phyloP scores from a whole-genome alignment of 2,329 filamentous ascomycete genomes.

The Tolypocladium tundrense region DNA sequence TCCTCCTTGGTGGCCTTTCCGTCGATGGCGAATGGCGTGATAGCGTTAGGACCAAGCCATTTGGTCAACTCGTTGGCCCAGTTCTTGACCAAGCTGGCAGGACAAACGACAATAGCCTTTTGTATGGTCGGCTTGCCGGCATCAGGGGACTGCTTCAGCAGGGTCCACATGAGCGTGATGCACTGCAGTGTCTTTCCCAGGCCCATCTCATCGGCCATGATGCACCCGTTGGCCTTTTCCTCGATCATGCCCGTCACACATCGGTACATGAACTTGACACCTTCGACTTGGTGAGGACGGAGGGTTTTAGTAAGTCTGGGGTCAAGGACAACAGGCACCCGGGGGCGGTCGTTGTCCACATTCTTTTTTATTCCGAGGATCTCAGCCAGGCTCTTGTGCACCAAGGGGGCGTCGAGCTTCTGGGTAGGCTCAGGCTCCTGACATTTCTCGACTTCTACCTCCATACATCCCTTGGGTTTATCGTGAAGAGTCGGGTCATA shows the following conservation, averaged over 20 bases:
- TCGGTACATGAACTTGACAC: constrained; percentile 93
- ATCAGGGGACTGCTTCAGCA: constrained; percentile 90
- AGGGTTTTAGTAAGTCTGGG: constrained; percentile 80
- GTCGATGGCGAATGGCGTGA: constrained; percentile 90
- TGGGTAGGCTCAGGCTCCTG: constrained; percentile 24
- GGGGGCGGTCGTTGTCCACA: constrained; percentile 67
- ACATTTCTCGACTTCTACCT: constrained; percentile 21
- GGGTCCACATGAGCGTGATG: constrained; percentile 91
- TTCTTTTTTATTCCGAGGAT: constrained; percentile 92
- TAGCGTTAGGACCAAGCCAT: constrained; percentile 87
- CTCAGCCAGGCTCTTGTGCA: constrained; percentile 92
- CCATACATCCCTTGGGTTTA: constrained; percentile 44
- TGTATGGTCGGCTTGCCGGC: constrained; percentile 91
- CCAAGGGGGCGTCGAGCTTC: constrained; percentile 65
- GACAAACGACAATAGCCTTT: constrained; percentile 94
- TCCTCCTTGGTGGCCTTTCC: constrained; percentile 95
- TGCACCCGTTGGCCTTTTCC: constrained; percentile 87
- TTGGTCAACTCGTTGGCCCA: constrained; percentile 97
- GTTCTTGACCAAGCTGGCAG: constrained; percentile 90
- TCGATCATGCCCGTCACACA: constrained; percentile 96
- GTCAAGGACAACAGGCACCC: constrained; percentile 96
- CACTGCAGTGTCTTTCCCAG: constrained; percentile 95
- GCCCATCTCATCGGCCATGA: constrained; percentile 99
- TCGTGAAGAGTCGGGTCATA: constrained; percentile 93
- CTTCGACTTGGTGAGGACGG: constrained; percentile 93